Evolutionary conservation across 805 yeast genomes (phyloP).

Genomic region (Sugiyamaella americana): DNA sequence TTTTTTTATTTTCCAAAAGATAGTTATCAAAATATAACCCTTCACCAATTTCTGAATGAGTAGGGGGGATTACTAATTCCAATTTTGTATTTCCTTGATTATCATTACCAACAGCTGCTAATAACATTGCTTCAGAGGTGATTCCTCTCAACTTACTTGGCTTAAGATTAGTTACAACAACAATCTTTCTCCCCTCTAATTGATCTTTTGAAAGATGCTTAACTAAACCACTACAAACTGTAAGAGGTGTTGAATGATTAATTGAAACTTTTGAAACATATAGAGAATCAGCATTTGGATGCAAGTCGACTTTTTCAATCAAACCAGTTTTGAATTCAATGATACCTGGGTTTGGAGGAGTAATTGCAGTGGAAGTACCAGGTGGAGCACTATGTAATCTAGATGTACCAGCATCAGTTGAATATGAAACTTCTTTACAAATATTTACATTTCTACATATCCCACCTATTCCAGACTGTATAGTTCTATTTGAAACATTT

Average conservation of each 20-base stretch:
- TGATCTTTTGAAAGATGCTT: constrained; percentile 36
- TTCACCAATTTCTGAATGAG: constrained; percentile 35
- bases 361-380: too few relatives aligned
- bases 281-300: constrained; percentile 53
- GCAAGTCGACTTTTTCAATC: constrained; percentile 41
- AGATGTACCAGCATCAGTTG: too few relatives aligned
- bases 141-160: constrained; percentile 60
- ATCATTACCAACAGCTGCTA: constrained; percentile 44
- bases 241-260: constrained; percentile 8
- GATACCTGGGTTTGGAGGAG: constrained; percentile 15
- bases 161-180: constrained; percentile 52
- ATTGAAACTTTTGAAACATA: constrained; percentile 46
- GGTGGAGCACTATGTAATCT: too few relatives aligned
- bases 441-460: too few relatives aligned
- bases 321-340: constrained; percentile 42
- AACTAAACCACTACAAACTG: constrained; percentile 57
- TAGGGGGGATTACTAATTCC: constrained; percentile 46
- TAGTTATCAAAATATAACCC: constrained; percentile 33
- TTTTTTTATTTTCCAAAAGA: too few relatives aligned
- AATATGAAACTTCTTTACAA: too few relatives aligned
- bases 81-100: constrained; percentile 28
- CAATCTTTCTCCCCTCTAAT: constrained; percentile 40
- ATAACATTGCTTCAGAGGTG: constrained; percentile 56
- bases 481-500: too few relatives aligned
- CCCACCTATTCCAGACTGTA: too few relatives aligned